Evolutionary conservation across 2,329 filamentous ascomycete genomes (phyloP).

Genomic region (Zymoseptoria tritici): DNA sequence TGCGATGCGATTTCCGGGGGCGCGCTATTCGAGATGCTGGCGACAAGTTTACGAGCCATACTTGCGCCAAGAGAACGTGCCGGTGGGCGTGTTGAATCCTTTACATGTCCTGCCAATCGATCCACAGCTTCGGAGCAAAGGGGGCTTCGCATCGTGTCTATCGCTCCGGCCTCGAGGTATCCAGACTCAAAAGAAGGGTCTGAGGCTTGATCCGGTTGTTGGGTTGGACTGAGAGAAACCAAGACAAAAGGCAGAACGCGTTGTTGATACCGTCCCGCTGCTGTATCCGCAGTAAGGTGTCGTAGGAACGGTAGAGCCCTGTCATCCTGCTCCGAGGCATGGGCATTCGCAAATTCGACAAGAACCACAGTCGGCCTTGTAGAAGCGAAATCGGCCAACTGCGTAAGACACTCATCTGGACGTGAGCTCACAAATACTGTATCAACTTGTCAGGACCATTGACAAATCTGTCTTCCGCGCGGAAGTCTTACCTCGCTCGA

Average conservation of each 20-base stretch:
- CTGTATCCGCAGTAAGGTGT: slow-evolving; percentile 17
- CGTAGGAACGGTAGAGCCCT: slow-evolving; percentile 19
- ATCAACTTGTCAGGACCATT: slow-evolving; percentile 3
- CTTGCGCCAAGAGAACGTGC: slow-evolving; percentile 22
- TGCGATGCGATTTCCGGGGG: slow-evolving; percentile 17
- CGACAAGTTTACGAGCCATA: slow-evolving; percentile 27
- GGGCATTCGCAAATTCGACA: slow-evolving; percentile 17
- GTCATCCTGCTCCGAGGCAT: slow-evolving; percentile 4
- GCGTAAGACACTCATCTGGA: slow-evolving; percentile 18
- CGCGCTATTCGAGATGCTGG: slow-evolving; percentile 18
- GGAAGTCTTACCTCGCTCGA: slow-evolving; percentile 23
- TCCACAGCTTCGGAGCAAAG: slow-evolving; percentile 53
- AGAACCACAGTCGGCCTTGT: slow-evolving; percentile 22
- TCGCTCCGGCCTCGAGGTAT: slow-evolving; percentile 78
- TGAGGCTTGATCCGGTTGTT: slow-evolving; percentile 5
- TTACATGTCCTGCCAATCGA: slow-evolving; percentile 26
- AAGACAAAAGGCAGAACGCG: slow-evolving; percentile 27
- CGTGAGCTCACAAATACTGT: slow-evolving; percentile 27
- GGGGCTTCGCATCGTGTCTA: slow-evolving; percentile 77
- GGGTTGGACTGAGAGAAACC: slow-evolving; percentile 4
- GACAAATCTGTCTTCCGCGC: background rate
- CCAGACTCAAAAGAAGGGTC: slow-evolving; percentile 23
- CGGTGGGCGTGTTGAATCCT: slow-evolving; percentile 21
- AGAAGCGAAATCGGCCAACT: slow-evolving; percentile 21
- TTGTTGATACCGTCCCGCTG: slow-evolving; percentile 20